Percentiles rank a stretch among this genome's conserved stretches.
Evolutionary conservation across 1,284 basidiomycete species (phyloP).

Genomic region (Naganishia sp.): DNA sequence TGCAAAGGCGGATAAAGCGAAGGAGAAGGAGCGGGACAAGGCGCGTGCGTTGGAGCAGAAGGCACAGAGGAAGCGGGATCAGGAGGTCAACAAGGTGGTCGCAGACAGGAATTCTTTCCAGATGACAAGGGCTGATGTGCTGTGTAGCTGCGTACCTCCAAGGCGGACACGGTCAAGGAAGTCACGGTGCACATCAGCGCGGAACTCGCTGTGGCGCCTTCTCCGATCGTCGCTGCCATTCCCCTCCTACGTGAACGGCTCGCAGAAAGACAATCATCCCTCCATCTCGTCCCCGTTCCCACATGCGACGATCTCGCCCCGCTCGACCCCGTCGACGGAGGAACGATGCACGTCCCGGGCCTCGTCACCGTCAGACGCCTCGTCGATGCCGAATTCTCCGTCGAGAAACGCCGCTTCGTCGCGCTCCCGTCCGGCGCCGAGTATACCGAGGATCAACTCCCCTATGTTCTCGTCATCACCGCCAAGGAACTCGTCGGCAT

Average conservation of each 20-base stretch:
- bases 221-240: conserved; percentile 46
- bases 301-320: conserved; percentile 33
- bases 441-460: conserved; percentile 53
- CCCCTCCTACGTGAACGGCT: conserved; percentile 46
- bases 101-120: too few species aligned
- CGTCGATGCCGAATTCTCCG: conserved; percentile 44
- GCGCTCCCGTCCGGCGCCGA: conserved; percentile 39
- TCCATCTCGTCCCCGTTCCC: not conserved
- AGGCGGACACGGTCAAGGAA: conserved; percentile 50
- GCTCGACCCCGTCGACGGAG: conserved; percentile 1
- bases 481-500: conserved; percentile 49
- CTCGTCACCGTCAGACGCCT: conserved; percentile 49
- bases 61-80: conserved; percentile 44
- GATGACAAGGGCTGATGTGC: not conserved
- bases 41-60: conserved; percentile 46
- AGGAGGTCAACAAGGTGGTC: conserved; percentile 43
- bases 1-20: conserved; percentile 40
- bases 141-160: conserved; percentile 45
- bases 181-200: conserved; percentile 48
- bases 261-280: conserved; percentile 43
- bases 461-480: conserved; percentile 42
- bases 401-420: conserved; percentile 39
- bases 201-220: conserved; percentile 43
- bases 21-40: conserved; percentile 46
- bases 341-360: conserved; percentile 35